phyloP scores from a whole-genome alignment of 306 rosid species.

The Trifolium pratense region DNA sequence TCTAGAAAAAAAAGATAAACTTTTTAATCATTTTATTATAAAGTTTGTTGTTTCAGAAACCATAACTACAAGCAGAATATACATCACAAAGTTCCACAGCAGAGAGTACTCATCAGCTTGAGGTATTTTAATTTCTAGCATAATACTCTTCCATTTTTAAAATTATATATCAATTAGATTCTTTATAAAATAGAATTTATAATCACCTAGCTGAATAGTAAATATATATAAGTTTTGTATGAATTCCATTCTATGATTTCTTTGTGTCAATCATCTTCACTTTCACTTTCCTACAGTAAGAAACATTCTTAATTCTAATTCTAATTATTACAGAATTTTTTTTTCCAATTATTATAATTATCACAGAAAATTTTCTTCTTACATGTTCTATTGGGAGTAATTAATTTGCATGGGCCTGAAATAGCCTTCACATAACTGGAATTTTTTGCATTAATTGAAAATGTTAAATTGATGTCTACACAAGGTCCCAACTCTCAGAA shows the following conservation, averaged over 20 bases:
- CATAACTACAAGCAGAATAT: slow-evolving; percentile 20
- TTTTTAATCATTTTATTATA: slow-evolving; percentile 31
- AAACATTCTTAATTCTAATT: slow-evolving; percentile 2
- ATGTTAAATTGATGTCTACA: slow-evolving; percentile 24
- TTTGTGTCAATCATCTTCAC: background rate
- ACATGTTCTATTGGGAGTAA: background rate
- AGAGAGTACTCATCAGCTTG: background rate
- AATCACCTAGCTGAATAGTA: background rate
- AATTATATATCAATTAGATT: background rate
- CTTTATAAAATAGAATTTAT: background rate
- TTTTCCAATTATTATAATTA: too few species aligned
- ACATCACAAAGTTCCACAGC: background rate
- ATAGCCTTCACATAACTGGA: background rate
- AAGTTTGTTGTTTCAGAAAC: slow-evolving; percentile 14
- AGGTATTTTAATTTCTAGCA: slow-evolving; percentile 39
- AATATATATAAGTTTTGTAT: background rate
- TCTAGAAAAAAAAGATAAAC: slow-evolving; percentile 25
- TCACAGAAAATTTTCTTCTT: background rate
- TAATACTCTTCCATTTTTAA: background rate
- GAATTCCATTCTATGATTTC: background rate
- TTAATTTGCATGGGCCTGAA: background rate
- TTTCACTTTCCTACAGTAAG: slow-evolving; percentile 5
- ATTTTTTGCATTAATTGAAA: slow-evolving; percentile 37
- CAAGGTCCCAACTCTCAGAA: slow-evolving; percentile 16
- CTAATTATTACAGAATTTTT: too few species aligned